phyloP scores from a whole-genome alignment of 352 stramenopile species.

The Globisporangium sylvaticum region DNA sequence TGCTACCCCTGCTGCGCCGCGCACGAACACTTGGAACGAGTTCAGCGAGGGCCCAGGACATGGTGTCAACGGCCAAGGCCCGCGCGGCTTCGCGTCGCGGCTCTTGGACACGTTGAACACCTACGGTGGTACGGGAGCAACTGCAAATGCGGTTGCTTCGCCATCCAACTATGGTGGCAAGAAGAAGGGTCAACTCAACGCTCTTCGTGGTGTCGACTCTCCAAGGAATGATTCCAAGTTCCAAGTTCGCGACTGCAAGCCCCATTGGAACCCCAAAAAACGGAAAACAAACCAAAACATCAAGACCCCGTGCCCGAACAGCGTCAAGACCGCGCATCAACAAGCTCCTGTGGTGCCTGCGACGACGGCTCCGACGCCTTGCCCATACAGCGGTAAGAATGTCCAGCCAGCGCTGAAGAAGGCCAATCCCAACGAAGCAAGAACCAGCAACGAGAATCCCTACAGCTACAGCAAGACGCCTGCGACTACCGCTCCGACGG shows the following conservation, averaged over 20 bases:
- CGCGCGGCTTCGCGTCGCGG: constrained; percentile 10
- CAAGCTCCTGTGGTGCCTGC: not conserved
- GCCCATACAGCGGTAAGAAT: constrained; percentile 14
- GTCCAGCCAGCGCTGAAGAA: not conserved
- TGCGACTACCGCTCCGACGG: not conserved
- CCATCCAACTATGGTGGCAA: constrained; percentile 33
- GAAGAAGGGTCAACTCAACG: constrained; percentile 25
- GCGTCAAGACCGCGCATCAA: constrained; percentile 11
- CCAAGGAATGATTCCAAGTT: constrained; percentile 28
- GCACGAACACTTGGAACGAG: constrained; percentile 19
- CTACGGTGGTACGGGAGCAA: constrained; percentile 17
- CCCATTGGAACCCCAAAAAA: constrained; percentile 21
- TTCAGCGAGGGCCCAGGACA: constrained; percentile 19
- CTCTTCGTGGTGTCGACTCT: constrained; percentile 37
- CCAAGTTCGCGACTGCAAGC: constrained; percentile 39
- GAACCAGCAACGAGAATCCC: not conserved
- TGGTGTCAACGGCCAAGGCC: constrained; percentile 17
- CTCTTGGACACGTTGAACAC: constrained; percentile 29
- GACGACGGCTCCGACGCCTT: not conserved
- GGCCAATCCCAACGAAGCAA: not conserved
- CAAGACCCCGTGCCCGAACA: constrained; percentile 21
- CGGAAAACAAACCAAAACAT: constrained; percentile 4
- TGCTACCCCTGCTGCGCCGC: constrained; percentile 17
- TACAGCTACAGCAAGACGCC: constrained; percentile 13
- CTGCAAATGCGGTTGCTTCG: constrained; percentile 24